Evolutionary conservation across 225 moss, liverwort and hornwort genomes (phyloP), one percentile per base, ranked within the genome.

Genomic region (Asterella californica): DNA sequence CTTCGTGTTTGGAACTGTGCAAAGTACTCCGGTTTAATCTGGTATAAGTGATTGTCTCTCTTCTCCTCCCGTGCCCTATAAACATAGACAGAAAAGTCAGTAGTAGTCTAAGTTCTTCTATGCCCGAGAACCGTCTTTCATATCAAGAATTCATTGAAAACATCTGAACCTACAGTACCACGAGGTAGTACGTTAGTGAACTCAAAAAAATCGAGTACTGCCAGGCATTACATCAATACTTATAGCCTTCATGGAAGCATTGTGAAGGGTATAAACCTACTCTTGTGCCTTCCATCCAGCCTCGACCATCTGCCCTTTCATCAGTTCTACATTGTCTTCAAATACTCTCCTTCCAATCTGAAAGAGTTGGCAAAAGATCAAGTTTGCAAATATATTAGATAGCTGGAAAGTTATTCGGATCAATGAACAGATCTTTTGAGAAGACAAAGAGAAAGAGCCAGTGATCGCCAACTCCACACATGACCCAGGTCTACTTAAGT

Each of bases 1-100:
- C 87, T 88, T 72, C 82, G 55, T 42, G 84, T 88, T 67, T 88
- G 87, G 37, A 82, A 85, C n/a, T 88, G 87, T 17, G 84, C 84
- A 83, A 88, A 85, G 66, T 85, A 85, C 32, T 88, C 85, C 0
- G 87, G 85, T 79, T 88, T 85, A 27, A 88, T 88, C 69, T 88
- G 84, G 64, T 88, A 88, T 78, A 81, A 83, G 67, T 88, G 87
- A 59, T 88, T 88, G 10, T 78, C 85, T 21, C 78, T 33, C 34
- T 85, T 83, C 73, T 71, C 70, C 76, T 87, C 82, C 33, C 83
- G 73, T 27, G 78, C 80, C 49, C 84, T 87, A 38, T 25, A 61
- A 49, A 81, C 10, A 5, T 12, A 57, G 27, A 37, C 19, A 52
- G 10, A 52, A 52, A 1, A 17, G 52, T 52, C 14, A 6, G 12